A percentile compares a stretch with the other conserved stretches of the same genome.
Conservation (phyloP, 768 basidiomycete genomes). For the Trametes villosa region DNA sequence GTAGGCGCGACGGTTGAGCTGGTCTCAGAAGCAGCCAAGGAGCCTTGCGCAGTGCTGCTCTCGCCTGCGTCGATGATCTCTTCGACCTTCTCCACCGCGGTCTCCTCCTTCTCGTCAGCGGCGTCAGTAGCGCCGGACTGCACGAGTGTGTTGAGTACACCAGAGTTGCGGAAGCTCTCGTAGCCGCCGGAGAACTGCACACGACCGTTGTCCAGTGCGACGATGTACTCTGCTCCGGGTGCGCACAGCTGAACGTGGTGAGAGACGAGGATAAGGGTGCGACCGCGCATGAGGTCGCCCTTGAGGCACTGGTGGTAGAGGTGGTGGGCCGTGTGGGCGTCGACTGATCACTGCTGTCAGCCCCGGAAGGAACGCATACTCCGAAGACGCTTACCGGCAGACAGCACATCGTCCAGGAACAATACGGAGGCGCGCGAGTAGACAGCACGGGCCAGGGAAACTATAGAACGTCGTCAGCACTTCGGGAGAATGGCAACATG, state of each 20-base stretch:
- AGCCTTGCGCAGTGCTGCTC: conserved; percentile 23
- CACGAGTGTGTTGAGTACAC: conserved; percentile 66
- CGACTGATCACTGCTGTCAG: conserved; percentile 51
- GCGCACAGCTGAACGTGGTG: conserved; percentile 92
- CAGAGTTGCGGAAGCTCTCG: conserved; percentile 68
- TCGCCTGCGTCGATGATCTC: conserved; percentile 28
- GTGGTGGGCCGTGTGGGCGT: conserved; percentile 84
- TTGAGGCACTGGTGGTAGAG: conserved; percentile 79
- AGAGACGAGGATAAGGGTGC: conserved; percentile 89
- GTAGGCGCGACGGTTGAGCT: conserved; percentile 48
- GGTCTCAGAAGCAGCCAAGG: conserved; percentile 42
- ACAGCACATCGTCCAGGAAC: conserved; percentile 82
- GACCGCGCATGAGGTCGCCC: conserved; percentile 75
- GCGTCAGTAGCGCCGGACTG: conserved; percentile 52
- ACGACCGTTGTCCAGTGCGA: conserved; percentile 83
- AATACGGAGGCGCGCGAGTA: conserved; percentile 86
- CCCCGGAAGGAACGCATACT: too few relatives aligned
- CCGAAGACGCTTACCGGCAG: conserved; percentile 40
- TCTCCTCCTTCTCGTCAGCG: conserved; percentile 52
- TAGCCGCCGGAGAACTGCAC: conserved; percentile 72
- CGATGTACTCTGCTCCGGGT: conserved; percentile 79
- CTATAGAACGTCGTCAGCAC: conserved; percentile 36
- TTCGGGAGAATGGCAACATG: background rate
- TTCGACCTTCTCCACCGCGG: conserved; percentile 40
- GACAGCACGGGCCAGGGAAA: conserved; percentile 82